Evolutionary conservation across 1,139 yeast species (phyloP), one percentile per base, ranked within the genome.

Genomic region (Saccharomycopsis crataegensis): DNA sequence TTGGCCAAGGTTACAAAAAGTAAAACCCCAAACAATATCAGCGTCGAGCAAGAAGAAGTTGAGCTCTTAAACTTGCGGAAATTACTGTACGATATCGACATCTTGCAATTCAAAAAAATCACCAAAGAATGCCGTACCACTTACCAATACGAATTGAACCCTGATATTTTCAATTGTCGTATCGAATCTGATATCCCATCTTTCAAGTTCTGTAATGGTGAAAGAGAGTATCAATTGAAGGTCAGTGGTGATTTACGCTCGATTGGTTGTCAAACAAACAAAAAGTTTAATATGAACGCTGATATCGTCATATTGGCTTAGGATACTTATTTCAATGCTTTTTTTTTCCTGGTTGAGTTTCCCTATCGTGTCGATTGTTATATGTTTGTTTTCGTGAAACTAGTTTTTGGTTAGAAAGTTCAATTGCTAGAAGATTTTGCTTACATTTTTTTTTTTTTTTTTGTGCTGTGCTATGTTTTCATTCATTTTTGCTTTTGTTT

Each of bases 151-250:
- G 48, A 46, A 16, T 33, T 52, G 16, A 49, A 52, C n/a, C 48
- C 55, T 6, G 17, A 32, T 37, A 6, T 52, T 12, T 51, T 51
- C 14, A 42, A 53, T 14, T 53, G 56, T 34, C 9, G 36, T 7
- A 46, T 53, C 4, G 51, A 46, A 7, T 34, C 55, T n/a, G 51
- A 46, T 16, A 22, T 40, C 5, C 56, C 56, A 12, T 50, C 53
- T 3, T 53, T 53, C 43, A 31, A 17, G 17, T 53, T 50, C 33
- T 53, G 56, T 32, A 53, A 53, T 37, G 50, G 53, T 14, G 49
- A 46, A n/a, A 43, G 56, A 46, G 53, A 53, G 12, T 50, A 53
- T 28, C 53, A 53, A 36, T 38, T 53, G 38, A 41, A 34, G 22
- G 33, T 49, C 36, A 7, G 32, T 16, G 56, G 56, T n/a, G 56